Conservation (phyloP, 2,329 filamentous ascomycete species). For the Elsinoe batatas region DNA sequence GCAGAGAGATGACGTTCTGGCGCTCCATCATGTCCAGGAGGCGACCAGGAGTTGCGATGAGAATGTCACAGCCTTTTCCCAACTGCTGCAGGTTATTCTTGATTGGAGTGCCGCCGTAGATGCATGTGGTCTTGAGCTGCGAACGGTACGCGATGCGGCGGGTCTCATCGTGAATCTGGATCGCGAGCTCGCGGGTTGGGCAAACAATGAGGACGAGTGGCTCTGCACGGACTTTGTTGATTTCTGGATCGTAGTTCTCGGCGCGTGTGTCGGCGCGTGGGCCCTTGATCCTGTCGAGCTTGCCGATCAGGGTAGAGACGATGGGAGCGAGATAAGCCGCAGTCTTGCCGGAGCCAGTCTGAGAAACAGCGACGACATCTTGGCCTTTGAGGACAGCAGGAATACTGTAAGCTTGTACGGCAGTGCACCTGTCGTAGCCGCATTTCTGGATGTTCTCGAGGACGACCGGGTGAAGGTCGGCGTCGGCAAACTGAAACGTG, state of each 20-base stretch:
- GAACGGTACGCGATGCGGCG: constrained; percentile 88
- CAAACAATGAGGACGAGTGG: constrained; percentile 78
- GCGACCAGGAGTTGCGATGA: constrained; percentile 81
- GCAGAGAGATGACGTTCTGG: constrained; percentile 57
- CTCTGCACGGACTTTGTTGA: constrained; percentile 59
- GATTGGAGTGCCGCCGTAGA: constrained; percentile 76
- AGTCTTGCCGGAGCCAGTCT: constrained; percentile 95
- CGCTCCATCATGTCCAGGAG: constrained; percentile 74
- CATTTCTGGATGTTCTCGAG: constrained; percentile 64
- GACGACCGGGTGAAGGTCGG: constrained; percentile 78
- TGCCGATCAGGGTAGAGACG: constrained; percentile 86
- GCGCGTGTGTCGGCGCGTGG: constrained; percentile 52
- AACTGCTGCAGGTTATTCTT: constrained; percentile 62
- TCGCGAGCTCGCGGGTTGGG: constrained; percentile 80
- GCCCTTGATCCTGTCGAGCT: constrained; percentile 78
- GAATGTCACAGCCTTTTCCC: constrained; percentile 73
- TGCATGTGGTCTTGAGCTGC: constrained; percentile 83
- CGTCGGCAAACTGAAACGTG: constrained; percentile 55
- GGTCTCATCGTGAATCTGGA: constrained; percentile 91
- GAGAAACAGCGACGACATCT: constrained; percentile 81
- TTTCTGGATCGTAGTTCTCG: constrained; percentile 41
- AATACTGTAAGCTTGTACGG: constrained; percentile 77
- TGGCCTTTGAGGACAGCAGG: constrained; percentile 66
- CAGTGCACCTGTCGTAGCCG: constrained; percentile 64
- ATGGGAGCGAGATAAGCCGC: constrained; percentile 86